Conservation (phyloP, 768 basidiomycete species). For the Pulveroboletus sp. region DNA sequence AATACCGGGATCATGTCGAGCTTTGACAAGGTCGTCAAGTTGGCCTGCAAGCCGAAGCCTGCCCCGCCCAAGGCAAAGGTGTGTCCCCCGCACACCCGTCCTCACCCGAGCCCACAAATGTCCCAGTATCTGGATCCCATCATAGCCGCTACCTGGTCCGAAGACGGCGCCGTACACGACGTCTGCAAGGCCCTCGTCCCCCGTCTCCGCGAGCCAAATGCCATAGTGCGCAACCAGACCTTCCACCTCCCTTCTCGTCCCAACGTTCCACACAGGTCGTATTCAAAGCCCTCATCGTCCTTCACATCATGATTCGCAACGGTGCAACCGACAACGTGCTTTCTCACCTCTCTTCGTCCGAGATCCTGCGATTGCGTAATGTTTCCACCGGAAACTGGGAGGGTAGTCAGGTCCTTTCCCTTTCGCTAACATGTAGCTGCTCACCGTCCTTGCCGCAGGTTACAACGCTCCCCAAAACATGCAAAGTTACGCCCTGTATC, state of each 20-base stretch:
- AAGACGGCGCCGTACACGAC: slow-evolving; percentile 90
- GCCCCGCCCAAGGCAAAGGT: slow-evolving; percentile 96
- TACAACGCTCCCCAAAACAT: slow-evolving; percentile 85
- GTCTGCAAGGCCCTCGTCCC: slow-evolving; percentile 86
- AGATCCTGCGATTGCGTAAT: slow-evolving; percentile 78
- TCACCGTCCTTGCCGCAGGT: slow-evolving; percentile 42
- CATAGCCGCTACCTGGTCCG: slow-evolving; percentile 94
- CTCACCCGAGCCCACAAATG: neutral
- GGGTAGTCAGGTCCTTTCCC: slow-evolving; percentile 44
- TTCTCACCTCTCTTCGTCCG: slow-evolving; percentile 72
- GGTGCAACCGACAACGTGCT: slow-evolving; percentile 95
- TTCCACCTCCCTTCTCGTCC: neutral
- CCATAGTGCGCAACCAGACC: slow-evolving; percentile 56
- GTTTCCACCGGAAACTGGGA: slow-evolving; percentile 84
- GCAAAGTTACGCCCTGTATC: slow-evolving; percentile 81
- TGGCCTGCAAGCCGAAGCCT: slow-evolving; percentile 96
- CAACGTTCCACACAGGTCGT: slow-evolving; percentile 57
- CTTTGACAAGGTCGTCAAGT: slow-evolving; percentile 89
- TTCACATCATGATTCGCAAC: slow-evolving; percentile 95
- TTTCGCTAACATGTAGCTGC: neutral
- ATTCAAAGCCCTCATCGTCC: slow-evolving; percentile 95
- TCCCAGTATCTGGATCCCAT: slow-evolving; percentile 91
- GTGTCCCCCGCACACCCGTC: slow-evolving; percentile 7
- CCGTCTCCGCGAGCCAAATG: slow-evolving; percentile 87
- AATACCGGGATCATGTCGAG: slow-evolving; percentile 52